These are phyloP conservation scores for Protomyces lactucae-debilis DNA, from an alignment of 1,139 yeast genomes.

Conservation along the genomic window DNA sequence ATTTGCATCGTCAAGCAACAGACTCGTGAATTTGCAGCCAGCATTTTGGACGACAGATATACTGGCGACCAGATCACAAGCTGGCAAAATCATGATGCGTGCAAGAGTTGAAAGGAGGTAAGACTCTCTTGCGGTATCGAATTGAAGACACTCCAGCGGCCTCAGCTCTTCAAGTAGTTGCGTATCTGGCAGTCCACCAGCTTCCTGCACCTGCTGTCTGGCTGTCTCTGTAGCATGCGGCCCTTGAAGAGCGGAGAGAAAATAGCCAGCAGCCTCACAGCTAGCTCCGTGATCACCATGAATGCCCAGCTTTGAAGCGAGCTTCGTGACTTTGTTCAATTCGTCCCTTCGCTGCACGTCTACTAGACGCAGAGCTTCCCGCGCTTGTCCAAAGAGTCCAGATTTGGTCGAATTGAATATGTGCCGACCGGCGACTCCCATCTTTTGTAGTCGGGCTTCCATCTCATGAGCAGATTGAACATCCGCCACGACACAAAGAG, in stretches of 20 bases:
- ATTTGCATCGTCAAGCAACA: conserved; percentile 42
- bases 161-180: conserved; percentile 37
- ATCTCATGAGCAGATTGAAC: conserved; percentile 34
- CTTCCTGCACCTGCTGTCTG: conserved; percentile 24
- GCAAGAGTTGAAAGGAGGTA: conserved; percentile 38
- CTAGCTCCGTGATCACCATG: conserved; percentile 46
- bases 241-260: conserved; percentile 40
- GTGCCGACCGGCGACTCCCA: conserved; percentile 35
- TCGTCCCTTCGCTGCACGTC: conserved; percentile 33
- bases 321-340: conserved; percentile 39
- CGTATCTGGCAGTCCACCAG: too few relatives aligned
- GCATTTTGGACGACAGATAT: conserved; percentile 33
- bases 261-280: conserved; percentile 44
- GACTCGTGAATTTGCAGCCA: conserved; percentile 36
- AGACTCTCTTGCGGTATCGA: conserved; percentile 34
- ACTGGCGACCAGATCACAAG: conserved; percentile 34
- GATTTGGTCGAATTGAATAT: conserved; percentile 35
- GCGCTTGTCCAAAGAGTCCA: conserved; percentile 30
- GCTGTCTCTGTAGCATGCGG: conserved; percentile 39
- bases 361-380: conserved; percentile 30
- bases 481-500: conserved; percentile 41
- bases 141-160: conserved; percentile 39
- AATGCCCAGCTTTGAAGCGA: conserved; percentile 42
- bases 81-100: conserved; percentile 40
- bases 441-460: conserved; percentile 33